Conservation (phyloP, 768 basidiomycete genomes). For the Xerocomus brunneocitrinus region DNA sequence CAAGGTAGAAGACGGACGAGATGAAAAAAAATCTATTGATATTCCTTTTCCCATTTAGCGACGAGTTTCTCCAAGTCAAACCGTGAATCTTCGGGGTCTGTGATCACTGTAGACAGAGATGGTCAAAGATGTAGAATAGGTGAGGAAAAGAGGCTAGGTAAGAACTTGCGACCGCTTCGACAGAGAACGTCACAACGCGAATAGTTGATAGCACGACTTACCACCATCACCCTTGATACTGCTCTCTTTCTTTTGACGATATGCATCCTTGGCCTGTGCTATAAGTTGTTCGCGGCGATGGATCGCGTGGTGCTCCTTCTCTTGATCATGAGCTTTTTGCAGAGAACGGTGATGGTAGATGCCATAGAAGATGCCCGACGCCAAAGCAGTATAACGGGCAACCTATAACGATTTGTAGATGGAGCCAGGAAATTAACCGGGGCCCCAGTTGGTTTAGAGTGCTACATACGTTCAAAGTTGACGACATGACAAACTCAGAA, state of each 20-base stretch:
- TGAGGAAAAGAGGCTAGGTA: background rate
- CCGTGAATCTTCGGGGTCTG: slow-evolving; percentile 90
- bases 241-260: slow-evolving; percentile 69
- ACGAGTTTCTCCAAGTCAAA: slow-evolving; percentile 95
- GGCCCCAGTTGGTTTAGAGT: background rate
- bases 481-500: slow-evolving; percentile 48
- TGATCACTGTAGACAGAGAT: slow-evolving; percentile 57
- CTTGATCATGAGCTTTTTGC: slow-evolving; percentile 73
- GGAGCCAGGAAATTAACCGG: slow-evolving; percentile 2
- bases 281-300: slow-evolving; percentile 75
- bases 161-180: background rate
- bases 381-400: slow-evolving; percentile 88
- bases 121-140: slow-evolving; percentile 7
- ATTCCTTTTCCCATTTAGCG: slow-evolving; percentile 68
- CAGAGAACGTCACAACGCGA: background rate
- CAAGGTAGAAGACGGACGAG: slow-evolving; percentile 16
- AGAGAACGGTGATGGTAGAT: slow-evolving; percentile 88
- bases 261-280: slow-evolving; percentile 85
- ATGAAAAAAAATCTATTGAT: slow-evolving; percentile 39
- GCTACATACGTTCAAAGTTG: slow-evolving; percentile 70
- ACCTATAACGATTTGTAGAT: slow-evolving; percentile 49
- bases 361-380: slow-evolving; percentile 85
- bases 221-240: slow-evolving; percentile 46
- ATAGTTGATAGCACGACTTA: slow-evolving; percentile 36
- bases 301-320: slow-evolving; percentile 68